A percentile compares a stretch with the other conserved stretches of the same genome.
Evolutionary conservation across 2,329 filamentous ascomycete genomes (phyloP).

Genomic region (Myriosclerotinia curreyana): DNA sequence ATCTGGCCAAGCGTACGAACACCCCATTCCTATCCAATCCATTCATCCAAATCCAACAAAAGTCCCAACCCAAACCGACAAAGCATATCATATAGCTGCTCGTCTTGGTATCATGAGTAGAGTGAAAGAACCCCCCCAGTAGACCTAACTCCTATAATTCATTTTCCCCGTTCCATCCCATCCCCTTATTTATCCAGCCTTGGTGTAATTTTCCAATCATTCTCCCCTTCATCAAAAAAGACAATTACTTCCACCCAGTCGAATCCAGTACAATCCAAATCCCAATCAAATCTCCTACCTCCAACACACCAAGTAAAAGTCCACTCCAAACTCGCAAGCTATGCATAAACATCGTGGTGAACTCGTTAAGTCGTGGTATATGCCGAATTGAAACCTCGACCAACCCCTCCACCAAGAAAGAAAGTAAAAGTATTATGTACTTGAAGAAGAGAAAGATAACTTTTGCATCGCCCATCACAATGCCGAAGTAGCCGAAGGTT

Average conservation of each 20-base stretch:
- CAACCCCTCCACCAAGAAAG: background rate
- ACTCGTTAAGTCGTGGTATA: constrained; percentile 1
- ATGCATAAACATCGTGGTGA: background rate
- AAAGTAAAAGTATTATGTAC: background rate
- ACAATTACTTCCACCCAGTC: background rate
- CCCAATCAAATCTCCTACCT: background rate
- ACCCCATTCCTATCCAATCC: too few relatives aligned
- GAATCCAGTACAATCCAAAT: background rate
- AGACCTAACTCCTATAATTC: background rate
- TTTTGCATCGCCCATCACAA: background rate
- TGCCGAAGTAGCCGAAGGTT: constrained; percentile 4
- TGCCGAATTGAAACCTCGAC: background rate
- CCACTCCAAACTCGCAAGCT: background rate
- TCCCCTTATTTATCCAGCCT: background rate
- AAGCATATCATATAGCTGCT: constrained; percentile 8
- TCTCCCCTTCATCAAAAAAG: background rate
- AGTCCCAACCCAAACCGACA: background rate
- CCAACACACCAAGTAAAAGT: too few relatives aligned
- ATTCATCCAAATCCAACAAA: background rate
- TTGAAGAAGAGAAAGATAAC: background rate
- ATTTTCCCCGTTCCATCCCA: too few relatives aligned
- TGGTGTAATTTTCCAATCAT: background rate
- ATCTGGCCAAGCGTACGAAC: too few relatives aligned
- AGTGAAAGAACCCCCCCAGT: background rate
- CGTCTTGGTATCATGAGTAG: constrained; percentile 2